These are phyloP conservation scores for Cordyceps cicadae DNA, from an alignment of 2,329 filamentous ascomycete genomes.

Conservation along the genomic window DNA sequence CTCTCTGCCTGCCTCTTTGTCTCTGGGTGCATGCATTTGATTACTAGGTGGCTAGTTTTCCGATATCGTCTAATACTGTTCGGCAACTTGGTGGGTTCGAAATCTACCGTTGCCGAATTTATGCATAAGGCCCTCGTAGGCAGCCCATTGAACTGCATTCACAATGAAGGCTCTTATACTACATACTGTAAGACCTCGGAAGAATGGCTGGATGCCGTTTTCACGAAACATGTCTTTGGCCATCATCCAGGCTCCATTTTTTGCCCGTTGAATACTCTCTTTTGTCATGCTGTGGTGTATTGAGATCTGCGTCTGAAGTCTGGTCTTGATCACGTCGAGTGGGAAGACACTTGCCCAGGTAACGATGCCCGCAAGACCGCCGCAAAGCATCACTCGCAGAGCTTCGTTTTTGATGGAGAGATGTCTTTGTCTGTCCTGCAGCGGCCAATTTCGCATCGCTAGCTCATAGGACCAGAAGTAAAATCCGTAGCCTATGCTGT, in stretches of 20 bases:
- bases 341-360: constrained; percentile 91
- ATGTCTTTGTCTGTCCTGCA: constrained; percentile 16
- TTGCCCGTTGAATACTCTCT: constrained; percentile 13
- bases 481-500: constrained; percentile 91
- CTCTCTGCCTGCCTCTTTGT: background rate
- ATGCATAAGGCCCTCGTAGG: constrained; percentile 82
- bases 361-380: constrained; percentile 76
- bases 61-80: background rate
- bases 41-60: background rate
- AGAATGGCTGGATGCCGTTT: constrained; percentile 57
- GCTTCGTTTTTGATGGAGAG: constrained; percentile 35
- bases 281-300: constrained; percentile 1
- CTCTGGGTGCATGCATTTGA: background rate
- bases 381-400: constrained; percentile 66
- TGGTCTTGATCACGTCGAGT: constrained; percentile 84
- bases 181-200: constrained; percentile 69
- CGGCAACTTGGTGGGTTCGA: background rate
- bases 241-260: constrained; percentile 51
- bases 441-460: constrained; percentile 50
- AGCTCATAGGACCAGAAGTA: constrained; percentile 94
- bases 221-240: constrained; percentile 57
- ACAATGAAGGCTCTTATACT: constrained; percentile 82
- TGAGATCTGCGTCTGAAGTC: constrained; percentile 66
- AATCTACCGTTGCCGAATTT: constrained; percentile 32
- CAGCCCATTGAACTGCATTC: constrained; percentile 87